Evolutionary conservation across 2,329 filamentous ascomycete genomes (phyloP).

Genomic region (Bipolaris victoriae): DNA sequence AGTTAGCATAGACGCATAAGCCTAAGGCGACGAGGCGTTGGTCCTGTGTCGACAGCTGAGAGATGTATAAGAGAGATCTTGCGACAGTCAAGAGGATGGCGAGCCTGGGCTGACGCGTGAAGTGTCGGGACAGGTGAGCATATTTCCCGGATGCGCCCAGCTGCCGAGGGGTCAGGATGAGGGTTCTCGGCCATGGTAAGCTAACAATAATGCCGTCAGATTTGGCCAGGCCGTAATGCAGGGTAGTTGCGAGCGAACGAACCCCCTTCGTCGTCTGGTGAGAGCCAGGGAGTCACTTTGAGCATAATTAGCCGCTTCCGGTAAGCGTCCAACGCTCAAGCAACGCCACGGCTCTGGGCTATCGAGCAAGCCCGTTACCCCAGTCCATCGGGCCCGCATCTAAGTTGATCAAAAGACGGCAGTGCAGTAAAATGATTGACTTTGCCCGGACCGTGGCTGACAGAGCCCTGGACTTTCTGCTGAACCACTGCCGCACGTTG

Average conservation of each 20-base stretch:
- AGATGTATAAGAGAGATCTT: slow-evolving; percentile 36
- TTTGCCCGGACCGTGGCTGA: slow-evolving; percentile 19
- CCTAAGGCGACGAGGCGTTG: slow-evolving; percentile 14
- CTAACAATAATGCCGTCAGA: slow-evolving; percentile 11
- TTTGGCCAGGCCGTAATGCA: slow-evolving; percentile 11
- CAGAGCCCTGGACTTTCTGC: slow-evolving; percentile 6
- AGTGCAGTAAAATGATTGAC: slow-evolving; percentile 20
- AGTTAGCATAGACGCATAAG: slow-evolving; percentile 40
- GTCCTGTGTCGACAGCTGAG: slow-evolving; percentile 24
- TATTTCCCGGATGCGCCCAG: slow-evolving; percentile 4
- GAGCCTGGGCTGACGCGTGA: slow-evolving; percentile 41
- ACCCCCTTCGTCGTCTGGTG: slow-evolving; percentile 23
- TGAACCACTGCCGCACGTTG: background rate
- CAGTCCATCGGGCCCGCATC: slow-evolving; percentile 18
- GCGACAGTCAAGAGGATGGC: slow-evolving; percentile 42
- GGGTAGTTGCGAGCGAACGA: slow-evolving; percentile 6
- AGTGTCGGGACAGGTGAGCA: slow-evolving; percentile 30
- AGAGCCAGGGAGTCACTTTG: slow-evolving; percentile 32
- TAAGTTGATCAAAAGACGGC: slow-evolving; percentile 9
- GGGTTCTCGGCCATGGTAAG: slow-evolving; percentile 9
- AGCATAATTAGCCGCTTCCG: slow-evolving; percentile 35
- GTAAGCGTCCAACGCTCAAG: slow-evolving; percentile 25
- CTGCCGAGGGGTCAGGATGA: slow-evolving; percentile 3
- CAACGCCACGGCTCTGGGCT: slow-evolving; percentile 21
- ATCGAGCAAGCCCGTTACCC: slow-evolving; percentile 10